Evolutionary conservation across 805 yeast species (phyloP), one percentile per base, ranked within the genome.

Genomic region (Phaffomyces thermotolerans): DNA sequence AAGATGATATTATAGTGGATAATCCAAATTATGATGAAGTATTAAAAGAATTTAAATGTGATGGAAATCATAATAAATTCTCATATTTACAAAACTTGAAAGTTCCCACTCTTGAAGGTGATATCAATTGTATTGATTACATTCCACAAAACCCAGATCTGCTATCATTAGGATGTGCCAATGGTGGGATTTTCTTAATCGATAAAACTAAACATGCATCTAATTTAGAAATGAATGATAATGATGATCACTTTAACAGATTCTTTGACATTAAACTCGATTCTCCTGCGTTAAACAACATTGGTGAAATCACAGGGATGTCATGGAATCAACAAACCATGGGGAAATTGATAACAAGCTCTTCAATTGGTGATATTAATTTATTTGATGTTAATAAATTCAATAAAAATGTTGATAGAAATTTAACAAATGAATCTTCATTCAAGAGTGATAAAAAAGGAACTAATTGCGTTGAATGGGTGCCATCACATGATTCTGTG

Each of bases 131-230:
- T 48, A 80, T 84, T 0, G 69, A 82, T 32, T 77, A 75, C 54
- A 76, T 85, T 79, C 95, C 96, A 0, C 91, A 84, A 52, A 90
- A 90, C 54, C 93, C 93, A 2, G 93, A 89, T 55, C 56, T 90
- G 6, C 70, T 90, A 6, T 87, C 90, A 2, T 75, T 88, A 17
- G 76, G 80, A 9, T 78, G 84, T 36, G 77, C 82, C 35, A 59
- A 65, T 29, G 96, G 96, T 1, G 67, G 73, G 13, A 67, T 82
- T 12, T 76, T 72, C 41, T 64, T 90, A 4, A 86, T 81, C 61
- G 95, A 90, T 60, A 71, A 93, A 52, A 89, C 97, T 0, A 88
- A 86, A 58, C 95, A 87, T 59, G 72, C 88, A 1, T 65, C 72
- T 12, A 65, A 63, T 35, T 71, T 73, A 22, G 63, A 52, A 6